Evolutionary conservation across 1,284 basidiomycete species (phyloP).

Genomic region (Fomitopsis betulina): DNA sequence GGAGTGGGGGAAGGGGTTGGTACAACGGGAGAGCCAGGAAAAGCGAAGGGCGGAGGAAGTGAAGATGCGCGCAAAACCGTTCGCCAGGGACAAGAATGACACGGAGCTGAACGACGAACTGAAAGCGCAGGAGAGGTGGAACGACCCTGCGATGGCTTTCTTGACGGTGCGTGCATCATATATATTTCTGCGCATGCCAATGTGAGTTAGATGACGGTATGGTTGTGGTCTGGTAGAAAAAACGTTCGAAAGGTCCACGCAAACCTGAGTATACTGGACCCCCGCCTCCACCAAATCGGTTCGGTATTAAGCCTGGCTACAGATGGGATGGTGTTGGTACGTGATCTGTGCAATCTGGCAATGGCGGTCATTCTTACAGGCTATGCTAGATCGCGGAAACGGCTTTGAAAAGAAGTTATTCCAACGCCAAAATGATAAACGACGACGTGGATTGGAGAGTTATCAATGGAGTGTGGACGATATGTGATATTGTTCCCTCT

Average conservation of each 20-base stretch:
- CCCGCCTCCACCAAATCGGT: constrained; percentile 89
- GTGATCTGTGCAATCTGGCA: constrained; percentile 24
- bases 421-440: constrained; percentile 74
- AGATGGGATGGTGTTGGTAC: constrained; percentile 95
- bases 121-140: constrained; percentile 81
- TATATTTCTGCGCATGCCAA: constrained; percentile 6
- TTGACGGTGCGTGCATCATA: constrained; percentile 60
- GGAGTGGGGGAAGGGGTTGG: constrained; percentile 95
- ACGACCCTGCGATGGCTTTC: constrained; percentile 94
- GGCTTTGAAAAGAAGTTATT: constrained; percentile 94
- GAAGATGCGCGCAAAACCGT: constrained; percentile 59
- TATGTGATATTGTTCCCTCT: constrained; percentile 48
- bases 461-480: constrained; percentile 87
- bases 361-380: constrained; percentile 8
- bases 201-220: neutral
- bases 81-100: constrained; percentile 84
- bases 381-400: constrained; percentile 73
- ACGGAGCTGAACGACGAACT: constrained; percentile 79
- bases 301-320: constrained; percentile 91
- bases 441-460: constrained; percentile 65
- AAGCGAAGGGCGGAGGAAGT: constrained; percentile 59
- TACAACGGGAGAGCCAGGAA: constrained; percentile 79
- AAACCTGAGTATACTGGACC: constrained; percentile 87
- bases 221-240: constrained; percentile 45
- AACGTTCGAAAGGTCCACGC: constrained; percentile 66